Conservation (phyloP, 306 rosid genomes). For the Purshia tridentata region DNA sequence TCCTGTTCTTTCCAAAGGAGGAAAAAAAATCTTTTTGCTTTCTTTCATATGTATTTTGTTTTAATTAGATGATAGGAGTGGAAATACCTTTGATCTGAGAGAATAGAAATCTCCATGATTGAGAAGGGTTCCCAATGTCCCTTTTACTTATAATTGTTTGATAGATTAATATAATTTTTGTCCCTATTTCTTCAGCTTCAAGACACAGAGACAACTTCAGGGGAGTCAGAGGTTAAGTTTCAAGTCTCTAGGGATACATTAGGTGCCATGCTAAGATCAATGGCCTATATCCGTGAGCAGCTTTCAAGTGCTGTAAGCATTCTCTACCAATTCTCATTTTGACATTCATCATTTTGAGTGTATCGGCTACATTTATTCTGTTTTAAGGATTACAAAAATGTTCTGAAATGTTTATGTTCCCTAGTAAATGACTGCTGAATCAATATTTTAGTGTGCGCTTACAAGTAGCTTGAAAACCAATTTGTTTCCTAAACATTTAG, state of each 20-base stretch:
- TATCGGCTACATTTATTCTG: background rate
- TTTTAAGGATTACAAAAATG: background rate
- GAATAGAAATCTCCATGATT: too few relatives aligned
- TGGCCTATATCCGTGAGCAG: constrained; percentile 96
- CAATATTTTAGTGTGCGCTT: background rate
- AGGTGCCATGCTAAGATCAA: constrained; percentile 91
- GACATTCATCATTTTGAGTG: background rate
- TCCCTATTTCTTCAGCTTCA: constrained; percentile 59
- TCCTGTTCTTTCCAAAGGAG: too few relatives aligned
- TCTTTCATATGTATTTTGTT: background rate
- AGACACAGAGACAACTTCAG: constrained; percentile 72
- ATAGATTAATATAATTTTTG: background rate
- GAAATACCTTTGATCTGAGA: too few relatives aligned
- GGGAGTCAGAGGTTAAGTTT: constrained; percentile 87
- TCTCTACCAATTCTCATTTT: constrained; percentile 9
- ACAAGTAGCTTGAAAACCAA: background rate
- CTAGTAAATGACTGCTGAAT: background rate
- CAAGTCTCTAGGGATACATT: constrained; percentile 90
- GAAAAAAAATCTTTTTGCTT: background rate
- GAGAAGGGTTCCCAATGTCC: background rate
- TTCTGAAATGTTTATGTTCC: background rate
- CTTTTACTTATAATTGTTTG: background rate
- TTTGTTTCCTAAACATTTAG: background rate
- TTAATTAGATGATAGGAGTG: too few relatives aligned
- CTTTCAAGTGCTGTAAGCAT: constrained; percentile 71